Percentiles rank a stretch among this genome's conserved stretches.
phyloP scores from a whole-genome alignment of 106 monocot species.

The Allium fistulosum region DNA sequence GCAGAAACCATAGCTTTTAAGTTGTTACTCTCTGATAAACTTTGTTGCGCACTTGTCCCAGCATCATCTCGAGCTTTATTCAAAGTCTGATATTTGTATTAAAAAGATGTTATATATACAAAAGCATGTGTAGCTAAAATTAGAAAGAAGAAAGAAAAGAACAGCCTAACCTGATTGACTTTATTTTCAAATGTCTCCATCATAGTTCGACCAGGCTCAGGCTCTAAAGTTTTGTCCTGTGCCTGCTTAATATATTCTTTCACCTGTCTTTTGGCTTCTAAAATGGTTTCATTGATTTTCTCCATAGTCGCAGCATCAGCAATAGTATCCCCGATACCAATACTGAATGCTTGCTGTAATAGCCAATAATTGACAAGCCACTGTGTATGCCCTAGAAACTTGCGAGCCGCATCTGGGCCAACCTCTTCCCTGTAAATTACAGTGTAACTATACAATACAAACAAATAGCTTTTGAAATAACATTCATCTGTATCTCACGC shows the following conservation, averaged over 20 bases:
- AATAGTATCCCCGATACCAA: slow-evolving; percentile 97
- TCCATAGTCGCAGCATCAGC: slow-evolving; percentile 98
- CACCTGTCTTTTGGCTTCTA: slow-evolving; percentile 87
- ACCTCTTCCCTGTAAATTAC: slow-evolving; percentile 86
- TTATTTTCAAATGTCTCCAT: slow-evolving; percentile 97
- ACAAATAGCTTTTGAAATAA: no score
- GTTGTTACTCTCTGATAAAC: slow-evolving; percentile 96
- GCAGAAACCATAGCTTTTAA: slow-evolving; percentile 99
- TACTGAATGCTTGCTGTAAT: slow-evolving; percentile 87
- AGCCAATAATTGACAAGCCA: slow-evolving; percentile 99
- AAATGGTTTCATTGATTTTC: slow-evolving; percentile 95
- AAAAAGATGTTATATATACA: background rate
- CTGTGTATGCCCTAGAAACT: slow-evolving; percentile 94
- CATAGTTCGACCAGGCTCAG: slow-evolving; percentile 93
- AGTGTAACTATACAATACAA: no score
- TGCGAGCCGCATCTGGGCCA: slow-evolving; percentile 96
- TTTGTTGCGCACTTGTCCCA: slow-evolving; percentile 93
- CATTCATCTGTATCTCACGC: background rate
- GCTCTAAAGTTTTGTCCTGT: slow-evolving; percentile 76
- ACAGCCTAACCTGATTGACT: slow-evolving; percentile 73
- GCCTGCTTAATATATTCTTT: slow-evolving; percentile 87
- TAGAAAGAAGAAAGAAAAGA: background rate
- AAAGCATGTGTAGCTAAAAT: background rate
- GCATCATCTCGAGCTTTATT: slow-evolving; percentile 99
- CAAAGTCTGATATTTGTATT: slow-evolving; percentile 44